These are phyloP conservation scores for Zostera marina DNA, from an alignment of 116 monocot genomes.

Conservation along the genomic window DNA sequence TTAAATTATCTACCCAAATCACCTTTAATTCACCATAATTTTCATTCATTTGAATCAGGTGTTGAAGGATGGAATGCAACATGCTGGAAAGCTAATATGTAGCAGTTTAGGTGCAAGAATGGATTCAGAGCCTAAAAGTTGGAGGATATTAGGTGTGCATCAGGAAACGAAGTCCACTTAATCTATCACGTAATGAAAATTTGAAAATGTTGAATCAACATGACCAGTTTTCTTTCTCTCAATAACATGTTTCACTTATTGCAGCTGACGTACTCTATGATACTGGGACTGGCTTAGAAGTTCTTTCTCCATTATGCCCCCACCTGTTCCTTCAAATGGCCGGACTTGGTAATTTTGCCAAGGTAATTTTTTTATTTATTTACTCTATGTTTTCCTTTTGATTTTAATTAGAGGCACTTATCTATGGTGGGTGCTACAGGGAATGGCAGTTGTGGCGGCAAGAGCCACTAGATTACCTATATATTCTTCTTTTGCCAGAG, in stretches of 20 bases:
- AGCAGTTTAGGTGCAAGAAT: slow-evolving; percentile 96
- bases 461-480: slow-evolving; percentile 90
- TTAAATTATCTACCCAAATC: neutral
- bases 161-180: neutral
- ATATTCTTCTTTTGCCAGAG: slow-evolving; percentile 97
- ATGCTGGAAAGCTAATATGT: slow-evolving; percentile 93
- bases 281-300: slow-evolving; percentile 78
- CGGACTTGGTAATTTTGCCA: slow-evolving; percentile 88
- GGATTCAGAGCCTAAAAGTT: slow-evolving; percentile 97
- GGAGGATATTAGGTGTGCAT: slow-evolving; percentile 78
- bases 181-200: neutral
- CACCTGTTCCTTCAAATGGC: slow-evolving; percentile 88
- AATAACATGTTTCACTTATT: slow-evolving; percentile 4
- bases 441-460: slow-evolving; percentile 95
- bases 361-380: slow-evolving; percentile 22
- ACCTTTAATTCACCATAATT: neutral
- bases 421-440: slow-evolving; percentile 25
- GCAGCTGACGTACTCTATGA: slow-evolving; percentile 93
- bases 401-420: neutral
- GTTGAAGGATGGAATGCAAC: slow-evolving; percentile 97
- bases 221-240: neutral
- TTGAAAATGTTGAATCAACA: neutral
- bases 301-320: slow-evolving; percentile 88
- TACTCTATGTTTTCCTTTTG: neutral
- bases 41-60: slow-evolving; percentile 25